phyloP scores from a whole-genome alignment of 2,329 filamentous ascomycete genomes.

The Fusarium burgessii region DNA sequence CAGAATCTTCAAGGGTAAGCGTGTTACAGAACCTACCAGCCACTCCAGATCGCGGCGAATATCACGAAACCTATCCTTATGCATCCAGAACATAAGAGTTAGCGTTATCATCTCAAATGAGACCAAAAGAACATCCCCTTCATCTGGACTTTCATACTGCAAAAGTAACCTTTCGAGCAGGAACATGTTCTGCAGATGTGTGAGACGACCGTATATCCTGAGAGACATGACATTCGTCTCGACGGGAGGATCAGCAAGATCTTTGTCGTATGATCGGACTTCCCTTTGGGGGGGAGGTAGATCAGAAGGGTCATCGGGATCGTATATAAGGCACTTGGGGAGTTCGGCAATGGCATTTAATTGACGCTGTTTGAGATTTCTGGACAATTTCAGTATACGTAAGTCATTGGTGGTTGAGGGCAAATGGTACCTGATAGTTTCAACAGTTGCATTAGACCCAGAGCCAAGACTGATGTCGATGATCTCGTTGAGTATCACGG shows the following conservation, averaged over 20 bases:
- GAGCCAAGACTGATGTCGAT: background rate
- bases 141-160: background rate
- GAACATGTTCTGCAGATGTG: slow-evolving; percentile 20
- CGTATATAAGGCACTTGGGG: background rate
- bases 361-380: background rate
- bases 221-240: background rate
- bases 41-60: slow-evolving; percentile 4
- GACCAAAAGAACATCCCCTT: slow-evolving; percentile 6
- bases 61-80: slow-evolving; percentile 12
- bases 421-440: slow-evolving; percentile 3
- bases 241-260: background rate
- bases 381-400: fast-evolving
- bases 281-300: background rate
- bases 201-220: slow-evolving; percentile 3
- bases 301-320: background rate
- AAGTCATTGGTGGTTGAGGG: fast-evolving
- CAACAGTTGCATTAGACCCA: background rate
- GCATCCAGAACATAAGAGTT: slow-evolving; percentile 8
- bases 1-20: fast-evolving
- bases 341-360: background rate
- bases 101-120: slow-evolving; percentile 17
- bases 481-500: background rate
- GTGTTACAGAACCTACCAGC: background rate
- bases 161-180: slow-evolving; percentile 1
- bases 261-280: fast-evolving